Conservation (phyloP, 495 filamentous ascomycete genomes). For the Chlorociboria aeruginascens region DNA sequence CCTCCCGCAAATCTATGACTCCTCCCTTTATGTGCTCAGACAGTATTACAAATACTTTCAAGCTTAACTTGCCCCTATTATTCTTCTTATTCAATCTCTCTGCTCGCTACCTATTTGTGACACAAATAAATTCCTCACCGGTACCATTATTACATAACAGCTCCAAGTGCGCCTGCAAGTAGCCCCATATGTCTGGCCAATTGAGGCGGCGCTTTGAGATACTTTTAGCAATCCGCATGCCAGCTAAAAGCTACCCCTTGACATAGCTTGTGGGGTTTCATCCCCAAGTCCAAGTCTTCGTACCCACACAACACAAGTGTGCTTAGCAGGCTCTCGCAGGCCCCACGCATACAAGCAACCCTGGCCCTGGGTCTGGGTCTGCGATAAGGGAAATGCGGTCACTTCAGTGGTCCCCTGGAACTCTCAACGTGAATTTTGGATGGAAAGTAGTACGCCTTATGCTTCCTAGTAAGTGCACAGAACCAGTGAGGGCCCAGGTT, state of each 20-base stretch:
- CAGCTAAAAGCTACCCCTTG: not conserved
- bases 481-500: not conserved
- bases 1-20: too few relatives aligned
- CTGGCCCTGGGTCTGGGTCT: too few relatives aligned
- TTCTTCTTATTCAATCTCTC: too few relatives aligned
- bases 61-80: too few relatives aligned
- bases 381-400: conserved; percentile 12
- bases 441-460: not conserved
- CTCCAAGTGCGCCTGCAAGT: conserved; percentile 3
- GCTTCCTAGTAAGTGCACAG: too few relatives aligned
- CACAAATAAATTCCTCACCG: conserved; percentile 14
- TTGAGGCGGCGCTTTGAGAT: not conserved
- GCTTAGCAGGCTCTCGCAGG: not conserved
- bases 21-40: too few relatives aligned
- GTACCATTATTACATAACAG: conserved; percentile 17
- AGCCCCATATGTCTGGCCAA: conserved; percentile 4
- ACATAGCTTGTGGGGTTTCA: conserved; percentile 15
- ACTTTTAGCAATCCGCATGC: conserved; percentile 16
- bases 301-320: not conserved
- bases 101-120: not conserved
- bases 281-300: not conserved
- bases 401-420: conserved; percentile 5
- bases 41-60: too few relatives aligned
- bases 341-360: not conserved
- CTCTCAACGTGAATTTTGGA: not conserved